Conservation (phyloP, 805 yeast species). For the Myxozyma nipponensis region DNA sequence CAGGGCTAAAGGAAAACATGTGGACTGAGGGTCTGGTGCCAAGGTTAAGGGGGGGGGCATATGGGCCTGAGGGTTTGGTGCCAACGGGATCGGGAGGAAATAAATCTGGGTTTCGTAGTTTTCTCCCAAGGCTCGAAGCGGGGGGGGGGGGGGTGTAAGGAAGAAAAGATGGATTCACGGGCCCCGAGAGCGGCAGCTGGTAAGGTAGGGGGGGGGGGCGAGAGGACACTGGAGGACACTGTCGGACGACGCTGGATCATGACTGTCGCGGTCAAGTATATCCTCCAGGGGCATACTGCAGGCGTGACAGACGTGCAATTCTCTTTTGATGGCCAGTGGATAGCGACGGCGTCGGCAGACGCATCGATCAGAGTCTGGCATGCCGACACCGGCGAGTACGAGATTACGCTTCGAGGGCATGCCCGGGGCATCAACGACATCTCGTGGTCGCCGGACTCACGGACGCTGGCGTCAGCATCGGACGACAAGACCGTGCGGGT, state of each 20-base stretch:
- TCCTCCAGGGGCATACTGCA: slow-evolving; percentile 19
- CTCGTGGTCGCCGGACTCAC: slow-evolving; percentile 71
- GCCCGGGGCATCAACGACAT: slow-evolving; percentile 68
- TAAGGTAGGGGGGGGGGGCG: no score
- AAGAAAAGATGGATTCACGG: no score
- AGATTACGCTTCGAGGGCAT: slow-evolving; percentile 52
- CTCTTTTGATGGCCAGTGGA: slow-evolving; percentile 21
- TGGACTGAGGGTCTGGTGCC: no score
- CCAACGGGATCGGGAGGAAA: no score
- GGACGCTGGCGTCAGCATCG: slow-evolving; percentile 73
- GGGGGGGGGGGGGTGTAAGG: no score
- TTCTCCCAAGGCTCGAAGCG: no score
- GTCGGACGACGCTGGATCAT: not conserved
- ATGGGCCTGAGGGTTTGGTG: no score
- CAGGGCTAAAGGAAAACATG: no score
- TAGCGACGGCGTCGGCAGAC: slow-evolving; percentile 39
- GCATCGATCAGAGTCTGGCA: slow-evolving; percentile 59
- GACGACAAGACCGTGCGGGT: slow-evolving; percentile 79
- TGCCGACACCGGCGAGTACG: slow-evolving; percentile 38
- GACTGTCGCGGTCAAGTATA: not conserved
- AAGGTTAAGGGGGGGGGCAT: no score
- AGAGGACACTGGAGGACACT: no score
- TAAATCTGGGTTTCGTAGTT: no score
- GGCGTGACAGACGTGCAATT: slow-evolving; percentile 19
- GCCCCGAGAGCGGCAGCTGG: no score